Evolutionary conservation across 2,329 filamentous ascomycete species (phyloP).

Genomic region (Beauveria caledonica): DNA sequence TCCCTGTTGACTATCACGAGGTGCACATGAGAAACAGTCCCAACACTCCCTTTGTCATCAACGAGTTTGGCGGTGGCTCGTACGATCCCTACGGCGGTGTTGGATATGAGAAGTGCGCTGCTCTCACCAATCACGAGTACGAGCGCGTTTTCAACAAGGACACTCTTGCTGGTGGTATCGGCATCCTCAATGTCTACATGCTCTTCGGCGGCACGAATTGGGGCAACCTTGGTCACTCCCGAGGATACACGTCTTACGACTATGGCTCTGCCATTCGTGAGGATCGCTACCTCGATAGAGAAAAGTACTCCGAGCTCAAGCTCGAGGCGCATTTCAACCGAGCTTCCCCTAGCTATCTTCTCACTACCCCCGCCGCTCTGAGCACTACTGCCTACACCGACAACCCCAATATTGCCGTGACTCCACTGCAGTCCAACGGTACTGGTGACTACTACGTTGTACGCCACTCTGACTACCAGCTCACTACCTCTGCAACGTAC

Average conservation of each 20-base stretch:
- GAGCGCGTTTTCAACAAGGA: slow-evolving; percentile 71
- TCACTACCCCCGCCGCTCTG: slow-evolving; percentile 32
- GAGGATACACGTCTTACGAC: slow-evolving; percentile 45
- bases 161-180: slow-evolving; percentile 51
- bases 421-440: slow-evolving; percentile 45
- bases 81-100: slow-evolving; percentile 65
- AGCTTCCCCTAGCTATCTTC: slow-evolving; percentile 58
- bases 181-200: slow-evolving; percentile 66
- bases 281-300: slow-evolving; percentile 53
- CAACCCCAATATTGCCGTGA: slow-evolving; percentile 43
- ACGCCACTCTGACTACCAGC: slow-evolving; percentile 54
- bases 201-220: slow-evolving; percentile 69
- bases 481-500: slow-evolving; percentile 46
- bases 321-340: slow-evolving; percentile 63
- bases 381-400: slow-evolving; percentile 22
- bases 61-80: slow-evolving; percentile 57
- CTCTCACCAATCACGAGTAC: slow-evolving; percentile 58
- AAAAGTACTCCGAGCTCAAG: slow-evolving; percentile 70
- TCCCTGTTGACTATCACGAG: slow-evolving; percentile 49
- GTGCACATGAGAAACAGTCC: slow-evolving; percentile 53
- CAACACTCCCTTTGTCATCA: slow-evolving; percentile 52
- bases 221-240: slow-evolving; percentile 62
- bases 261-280: slow-evolving; percentile 50
- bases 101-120: slow-evolving; percentile 57
- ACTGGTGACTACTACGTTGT: slow-evolving; percentile 50